These are phyloP conservation scores for Melaleuca quinquenervia DNA, from an alignment of 345 rosid species.

Conservation along the genomic window DNA sequence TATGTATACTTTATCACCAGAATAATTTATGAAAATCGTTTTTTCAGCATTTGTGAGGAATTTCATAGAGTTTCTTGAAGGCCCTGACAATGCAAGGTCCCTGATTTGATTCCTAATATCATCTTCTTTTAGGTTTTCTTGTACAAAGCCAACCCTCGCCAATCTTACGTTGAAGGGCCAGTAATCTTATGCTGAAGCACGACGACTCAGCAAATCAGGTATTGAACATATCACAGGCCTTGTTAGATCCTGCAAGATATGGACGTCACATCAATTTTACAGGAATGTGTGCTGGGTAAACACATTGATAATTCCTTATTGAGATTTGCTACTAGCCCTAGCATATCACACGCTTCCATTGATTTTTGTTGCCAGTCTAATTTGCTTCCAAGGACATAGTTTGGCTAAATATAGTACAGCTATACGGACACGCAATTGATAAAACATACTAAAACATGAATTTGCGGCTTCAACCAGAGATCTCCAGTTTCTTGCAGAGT, in stretches of 20 bases:
- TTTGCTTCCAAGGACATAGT: background rate
- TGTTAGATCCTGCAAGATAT: background rate
- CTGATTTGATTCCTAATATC: background rate
- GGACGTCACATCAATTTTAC: background rate
- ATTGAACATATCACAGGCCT: background rate
- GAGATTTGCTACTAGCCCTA: background rate
- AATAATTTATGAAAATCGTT: background rate
- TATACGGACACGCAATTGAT: background rate
- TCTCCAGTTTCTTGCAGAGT: background rate
- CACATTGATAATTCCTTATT: background rate
- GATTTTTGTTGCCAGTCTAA: background rate
- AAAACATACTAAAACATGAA: background rate
- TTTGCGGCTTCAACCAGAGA: background rate
- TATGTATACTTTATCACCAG: background rate
- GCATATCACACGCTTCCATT: background rate
- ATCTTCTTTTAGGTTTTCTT: background rate
- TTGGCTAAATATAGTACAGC: background rate
- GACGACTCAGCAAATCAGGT: background rate
- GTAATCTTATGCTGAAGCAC: background rate
- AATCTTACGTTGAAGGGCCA: background rate
- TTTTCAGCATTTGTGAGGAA: background rate
- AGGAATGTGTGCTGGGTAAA: background rate
- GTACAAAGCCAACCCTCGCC: background rate
- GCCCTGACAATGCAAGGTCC: background rate
- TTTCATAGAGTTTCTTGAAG: background rate